phyloP scores from a whole-genome alignment of 2,329 filamentous ascomycete species.

The Aspergillus eucalypticola region DNA sequence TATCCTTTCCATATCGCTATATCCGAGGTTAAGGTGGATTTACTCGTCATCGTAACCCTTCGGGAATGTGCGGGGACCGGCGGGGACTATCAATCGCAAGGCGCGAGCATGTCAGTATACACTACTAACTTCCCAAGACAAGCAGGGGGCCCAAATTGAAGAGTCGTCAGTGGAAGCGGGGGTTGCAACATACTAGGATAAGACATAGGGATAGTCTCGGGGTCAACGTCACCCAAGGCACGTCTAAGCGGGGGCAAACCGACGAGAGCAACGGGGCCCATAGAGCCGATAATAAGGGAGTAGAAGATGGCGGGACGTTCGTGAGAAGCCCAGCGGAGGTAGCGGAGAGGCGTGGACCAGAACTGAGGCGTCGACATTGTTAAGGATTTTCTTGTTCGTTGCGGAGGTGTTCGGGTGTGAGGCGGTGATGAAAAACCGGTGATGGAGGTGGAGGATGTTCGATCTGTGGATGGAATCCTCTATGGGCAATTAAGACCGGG shows the following conservation, averaged over 20 bases:
- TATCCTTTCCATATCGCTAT: slow-evolving; percentile 12
- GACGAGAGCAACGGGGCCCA: slow-evolving; percentile 70
- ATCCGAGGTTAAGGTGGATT: slow-evolving; percentile 7
- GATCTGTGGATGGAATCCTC: no score
- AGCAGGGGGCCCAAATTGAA: no score
- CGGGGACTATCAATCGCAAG: slow-evolving; percentile 39
- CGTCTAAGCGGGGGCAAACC: slow-evolving; percentile 72
- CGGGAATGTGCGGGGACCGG: slow-evolving; percentile 48
- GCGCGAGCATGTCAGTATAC: neutral
- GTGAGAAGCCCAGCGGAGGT: slow-evolving; percentile 83
- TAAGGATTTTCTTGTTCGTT: slow-evolving; percentile 22
- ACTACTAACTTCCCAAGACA: no score
- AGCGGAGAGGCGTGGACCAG: slow-evolving; percentile 79
- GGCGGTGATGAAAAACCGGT: neutral
- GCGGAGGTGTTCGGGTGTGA: slow-evolving; percentile 8
- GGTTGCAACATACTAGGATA: slow-evolving; percentile 74
- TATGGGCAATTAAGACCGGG: no score
- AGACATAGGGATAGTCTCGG: slow-evolving; percentile 75
- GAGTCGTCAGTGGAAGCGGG: neutral
- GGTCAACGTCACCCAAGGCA: slow-evolving; percentile 71
- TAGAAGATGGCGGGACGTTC: slow-evolving; percentile 91
- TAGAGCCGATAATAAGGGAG: slow-evolving; percentile 71
- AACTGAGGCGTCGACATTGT: slow-evolving; percentile 67
- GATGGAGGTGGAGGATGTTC: no score
- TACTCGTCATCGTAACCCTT: slow-evolving; percentile 51